Evolutionary conservation across 148 eudicot species (phyloP).

Genomic region (Rhododendron mucronatum): DNA sequence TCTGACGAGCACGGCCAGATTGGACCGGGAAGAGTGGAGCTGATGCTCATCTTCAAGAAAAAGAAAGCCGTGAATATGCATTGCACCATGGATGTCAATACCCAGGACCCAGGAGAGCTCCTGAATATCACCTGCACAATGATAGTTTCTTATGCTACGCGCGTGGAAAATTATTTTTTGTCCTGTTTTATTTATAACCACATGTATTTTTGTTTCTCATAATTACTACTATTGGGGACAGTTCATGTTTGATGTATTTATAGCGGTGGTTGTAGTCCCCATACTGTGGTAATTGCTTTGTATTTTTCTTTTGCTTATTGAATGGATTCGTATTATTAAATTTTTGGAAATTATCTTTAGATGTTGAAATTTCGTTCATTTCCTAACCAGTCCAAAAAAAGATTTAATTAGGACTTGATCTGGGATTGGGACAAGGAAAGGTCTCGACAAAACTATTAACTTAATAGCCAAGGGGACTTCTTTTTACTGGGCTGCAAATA

Average conservation of each 20-base stretch:
- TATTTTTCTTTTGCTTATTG: not conserved
- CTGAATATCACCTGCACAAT: not conserved
- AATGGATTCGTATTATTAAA: no score
- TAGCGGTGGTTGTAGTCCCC: not conserved
- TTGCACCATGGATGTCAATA: slow-evolving; percentile 10
- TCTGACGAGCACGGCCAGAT: no score
- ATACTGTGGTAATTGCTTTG: not conserved
- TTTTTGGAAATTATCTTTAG: not conserved
- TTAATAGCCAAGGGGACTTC: not conserved
- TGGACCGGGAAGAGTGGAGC: no score
- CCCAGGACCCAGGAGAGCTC: not conserved
- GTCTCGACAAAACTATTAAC: not conserved
- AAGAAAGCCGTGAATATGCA: not conserved
- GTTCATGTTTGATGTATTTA: not conserved
- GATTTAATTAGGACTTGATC: not conserved
- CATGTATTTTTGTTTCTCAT: not conserved
- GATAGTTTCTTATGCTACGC: not conserved
- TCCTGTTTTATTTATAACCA: not conserved
- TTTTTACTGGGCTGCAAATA: not conserved
- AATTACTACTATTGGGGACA: not conserved
- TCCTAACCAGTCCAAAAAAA: not conserved
- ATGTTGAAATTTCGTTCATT: not conserved
- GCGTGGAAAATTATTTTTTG: not conserved
- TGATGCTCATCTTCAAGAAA: no score
- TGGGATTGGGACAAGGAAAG: not conserved